Evolutionary conservation across 495 filamentous ascomycete genomes (phyloP).

Genomic region (Aspergillus coremiiformis): DNA sequence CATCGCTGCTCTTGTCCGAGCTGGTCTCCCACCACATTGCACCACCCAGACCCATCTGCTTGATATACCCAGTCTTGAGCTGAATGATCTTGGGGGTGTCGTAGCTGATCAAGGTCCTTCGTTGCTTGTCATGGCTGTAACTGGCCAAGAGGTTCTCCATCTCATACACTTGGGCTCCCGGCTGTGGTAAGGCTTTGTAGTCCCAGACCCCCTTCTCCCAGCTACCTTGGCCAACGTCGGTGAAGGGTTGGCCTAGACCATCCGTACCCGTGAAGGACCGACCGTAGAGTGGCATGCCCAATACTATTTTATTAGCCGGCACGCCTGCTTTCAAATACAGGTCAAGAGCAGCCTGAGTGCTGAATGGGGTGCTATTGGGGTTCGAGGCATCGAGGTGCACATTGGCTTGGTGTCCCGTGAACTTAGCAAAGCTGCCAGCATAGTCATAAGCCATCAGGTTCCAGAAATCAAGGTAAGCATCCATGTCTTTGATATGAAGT

Average conservation of each 20-base stretch:
- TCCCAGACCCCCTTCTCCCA: conserved; percentile 79
- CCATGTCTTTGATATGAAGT: conserved; percentile 55
- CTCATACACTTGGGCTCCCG: conserved; percentile 20
- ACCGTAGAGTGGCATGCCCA: conserved; percentile 85
- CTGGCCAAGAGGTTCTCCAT: conserved; percentile 10
- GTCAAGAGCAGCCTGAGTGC: conserved; percentile 52
- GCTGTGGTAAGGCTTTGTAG: conserved; percentile 53
- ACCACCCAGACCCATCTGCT: conserved; percentile 3
- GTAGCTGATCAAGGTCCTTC: conserved; percentile 9
- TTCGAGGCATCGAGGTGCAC: conserved; percentile 48
- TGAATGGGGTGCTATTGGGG: conserved; percentile 58
- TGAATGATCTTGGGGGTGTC: conserved; percentile 7
- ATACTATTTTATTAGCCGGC: conserved; percentile 57
- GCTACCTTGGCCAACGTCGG: conserved; percentile 56
- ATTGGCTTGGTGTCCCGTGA: conserved; percentile 70
- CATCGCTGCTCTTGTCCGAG: not conserved
- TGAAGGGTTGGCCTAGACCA: conserved; percentile 61
- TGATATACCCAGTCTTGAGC: conserved; percentile 9
- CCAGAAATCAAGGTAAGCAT: conserved; percentile 56
- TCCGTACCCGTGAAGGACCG: conserved; percentile 65
- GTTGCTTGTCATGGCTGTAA: conserved; percentile 2
- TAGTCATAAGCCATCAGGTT: conserved; percentile 81
- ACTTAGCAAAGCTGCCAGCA: conserved; percentile 60
- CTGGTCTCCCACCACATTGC: conserved; percentile 16
- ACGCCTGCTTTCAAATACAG: conserved; percentile 61